Evolutionary conservation across 208 protist species (phyloP).

Genomic region (Wallacemonas sp.): DNA sequence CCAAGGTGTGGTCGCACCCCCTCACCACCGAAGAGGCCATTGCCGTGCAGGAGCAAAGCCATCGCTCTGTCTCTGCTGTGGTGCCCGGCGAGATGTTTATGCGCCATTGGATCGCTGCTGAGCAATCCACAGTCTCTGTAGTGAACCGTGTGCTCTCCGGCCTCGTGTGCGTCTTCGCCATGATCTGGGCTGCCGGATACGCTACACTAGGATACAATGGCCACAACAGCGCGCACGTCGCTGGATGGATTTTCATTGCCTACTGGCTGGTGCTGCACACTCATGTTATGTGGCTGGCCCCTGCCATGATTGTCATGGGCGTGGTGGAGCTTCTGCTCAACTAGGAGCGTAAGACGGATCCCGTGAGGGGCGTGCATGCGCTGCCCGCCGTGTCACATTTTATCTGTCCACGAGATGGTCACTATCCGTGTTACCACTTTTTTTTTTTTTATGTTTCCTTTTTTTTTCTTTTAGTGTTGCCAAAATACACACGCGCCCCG

Average conservation of each 20-base stretch:
- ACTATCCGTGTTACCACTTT: too few relatives aligned
- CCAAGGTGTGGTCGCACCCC: constrained; percentile 43
- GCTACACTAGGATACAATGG: constrained; percentile 88
- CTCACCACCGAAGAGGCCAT: constrained; percentile 57
- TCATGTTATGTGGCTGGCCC: constrained; percentile 68
- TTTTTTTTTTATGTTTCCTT: constrained; percentile 13
- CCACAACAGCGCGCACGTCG: constrained; percentile 74
- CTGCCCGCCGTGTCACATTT: too few relatives aligned
- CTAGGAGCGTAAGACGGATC: too few relatives aligned
- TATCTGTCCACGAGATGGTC: too few relatives aligned
- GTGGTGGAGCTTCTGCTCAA: constrained; percentile 73
- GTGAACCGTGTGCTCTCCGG: constrained; percentile 86
- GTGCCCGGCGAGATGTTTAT: constrained; percentile 92
- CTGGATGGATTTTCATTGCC: constrained; percentile 82
- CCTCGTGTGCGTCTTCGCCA: constrained; percentile 77
- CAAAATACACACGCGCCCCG: too few relatives aligned
- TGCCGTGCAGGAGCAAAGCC: constrained; percentile 47
- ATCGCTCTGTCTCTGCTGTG: constrained; percentile 78
- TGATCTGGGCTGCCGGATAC: constrained; percentile 83
- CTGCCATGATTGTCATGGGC: constrained; percentile 37
- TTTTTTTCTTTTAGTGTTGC: constrained; percentile 3
- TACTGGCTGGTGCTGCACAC: constrained; percentile 87
- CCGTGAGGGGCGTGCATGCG: too few relatives aligned
- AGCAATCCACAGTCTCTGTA: constrained; percentile 88
- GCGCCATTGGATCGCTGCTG: constrained; percentile 88